Evolutionary conservation across 257 asterid species (phyloP).

Genomic region (Penstemon eatonii): DNA sequence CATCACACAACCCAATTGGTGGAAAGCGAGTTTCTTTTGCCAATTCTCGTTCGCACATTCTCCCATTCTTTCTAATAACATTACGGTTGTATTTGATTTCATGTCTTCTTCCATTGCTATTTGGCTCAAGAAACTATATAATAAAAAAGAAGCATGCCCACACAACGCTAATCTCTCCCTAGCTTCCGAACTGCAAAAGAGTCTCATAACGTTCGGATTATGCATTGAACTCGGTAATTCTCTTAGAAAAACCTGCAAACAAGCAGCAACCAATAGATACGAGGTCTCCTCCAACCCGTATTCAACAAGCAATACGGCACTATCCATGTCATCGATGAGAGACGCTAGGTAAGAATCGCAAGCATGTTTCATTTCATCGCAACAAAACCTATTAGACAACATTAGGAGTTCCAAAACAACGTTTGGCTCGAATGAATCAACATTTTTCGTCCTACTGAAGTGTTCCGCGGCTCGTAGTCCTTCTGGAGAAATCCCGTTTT

Average conservation of each 20-base stretch:
- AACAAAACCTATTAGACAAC: slow-evolving; percentile 82
- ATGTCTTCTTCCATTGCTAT: slow-evolving; percentile 81
- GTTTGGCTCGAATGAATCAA: slow-evolving; percentile 61
- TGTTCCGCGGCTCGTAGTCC: slow-evolving; percentile 80
- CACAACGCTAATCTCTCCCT: slow-evolving; percentile 51
- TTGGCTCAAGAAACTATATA: slow-evolving; percentile 78
- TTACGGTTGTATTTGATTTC: slow-evolving; percentile 73
- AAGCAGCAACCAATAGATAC: slow-evolving; percentile 84
- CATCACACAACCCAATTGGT: slow-evolving; percentile 95
- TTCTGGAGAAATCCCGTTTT: slow-evolving; percentile 60
- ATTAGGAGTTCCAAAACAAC: slow-evolving; percentile 69
- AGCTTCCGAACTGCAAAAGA: slow-evolving; percentile 73
- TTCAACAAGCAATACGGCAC: slow-evolving; percentile 62
- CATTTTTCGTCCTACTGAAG: slow-evolving; percentile 63
- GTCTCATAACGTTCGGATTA: slow-evolving; percentile 49
- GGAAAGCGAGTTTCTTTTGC: slow-evolving; percentile 82
- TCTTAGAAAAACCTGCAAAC: slow-evolving; percentile 87
- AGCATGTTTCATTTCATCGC: slow-evolving; percentile 74
- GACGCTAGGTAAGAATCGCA: slow-evolving; percentile 78
- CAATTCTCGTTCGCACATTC: slow-evolving; percentile 74
- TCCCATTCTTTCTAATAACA: slow-evolving; percentile 82
- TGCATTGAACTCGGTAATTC: slow-evolving; percentile 78
- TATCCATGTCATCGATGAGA: slow-evolving; percentile 64
- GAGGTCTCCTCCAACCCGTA: slow-evolving; percentile 82
- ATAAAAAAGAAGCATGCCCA: slow-evolving; percentile 82